Conservation (phyloP, 2,329 filamentous ascomycete genomes). For the Berkeleyomyces rouxiae region DNA sequence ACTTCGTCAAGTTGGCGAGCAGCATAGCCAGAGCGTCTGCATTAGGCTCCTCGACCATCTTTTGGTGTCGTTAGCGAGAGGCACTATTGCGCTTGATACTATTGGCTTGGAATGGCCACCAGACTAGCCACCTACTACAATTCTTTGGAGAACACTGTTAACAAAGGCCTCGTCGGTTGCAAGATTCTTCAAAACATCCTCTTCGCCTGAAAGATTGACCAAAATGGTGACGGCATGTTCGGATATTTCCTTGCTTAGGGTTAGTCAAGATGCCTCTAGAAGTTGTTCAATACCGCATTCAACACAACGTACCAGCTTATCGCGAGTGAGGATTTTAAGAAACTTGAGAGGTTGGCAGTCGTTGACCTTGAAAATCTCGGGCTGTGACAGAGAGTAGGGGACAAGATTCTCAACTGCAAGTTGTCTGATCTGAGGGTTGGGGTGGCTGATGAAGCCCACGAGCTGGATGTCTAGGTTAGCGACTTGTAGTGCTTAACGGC, state of each 20-base stretch:
- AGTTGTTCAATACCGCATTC: too few relatives aligned
- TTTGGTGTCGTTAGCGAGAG: neutral
- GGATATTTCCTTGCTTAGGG: conserved; percentile 53
- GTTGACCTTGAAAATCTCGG: conserved; percentile 67
- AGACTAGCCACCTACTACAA: conserved; percentile 44
- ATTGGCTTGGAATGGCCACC: neutral
- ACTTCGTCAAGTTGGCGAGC: conserved; percentile 79
- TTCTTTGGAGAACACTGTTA: conserved; percentile 50
- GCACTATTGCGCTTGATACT: neutral
- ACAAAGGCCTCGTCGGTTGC: conserved; percentile 69
- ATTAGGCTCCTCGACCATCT: conserved; percentile 61
- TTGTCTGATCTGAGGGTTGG: conserved; percentile 77
- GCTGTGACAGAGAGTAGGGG: conserved; percentile 59
- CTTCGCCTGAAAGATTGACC: conserved; percentile 67
- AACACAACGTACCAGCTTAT: conserved; percentile 50
- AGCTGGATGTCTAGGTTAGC: conserved; percentile 35
- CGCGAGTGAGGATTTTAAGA: conserved; percentile 64
- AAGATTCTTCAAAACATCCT: conserved; percentile 55
- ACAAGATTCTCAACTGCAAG: conserved; percentile 75
- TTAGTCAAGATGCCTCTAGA: neutral
- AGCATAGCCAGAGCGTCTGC: conserved; percentile 82
- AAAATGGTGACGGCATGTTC: conserved; percentile 84
- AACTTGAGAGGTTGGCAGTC: conserved; percentile 67
- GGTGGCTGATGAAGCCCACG: conserved; percentile 83
- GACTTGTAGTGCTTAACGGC: neutral